A percentile compares a stretch with the other conserved stretches of the same genome.
Conservation (phyloP, 257 asterid species). For the Hygrophila difformis region DNA sequence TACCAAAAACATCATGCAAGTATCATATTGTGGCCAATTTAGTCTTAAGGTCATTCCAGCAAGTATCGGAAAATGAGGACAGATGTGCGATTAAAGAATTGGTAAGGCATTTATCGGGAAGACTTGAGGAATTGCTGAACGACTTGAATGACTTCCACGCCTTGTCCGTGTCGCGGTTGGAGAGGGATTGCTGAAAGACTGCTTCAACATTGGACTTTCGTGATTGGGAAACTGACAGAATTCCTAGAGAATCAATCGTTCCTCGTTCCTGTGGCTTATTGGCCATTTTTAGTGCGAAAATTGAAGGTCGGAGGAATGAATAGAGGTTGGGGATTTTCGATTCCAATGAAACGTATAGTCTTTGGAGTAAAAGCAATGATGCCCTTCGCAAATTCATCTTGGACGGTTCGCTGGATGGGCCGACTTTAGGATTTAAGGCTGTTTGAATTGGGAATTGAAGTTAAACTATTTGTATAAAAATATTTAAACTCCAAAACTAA, state of each 20-base stretch:
- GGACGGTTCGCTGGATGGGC: too few relatives aligned
- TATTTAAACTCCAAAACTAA: too few relatives aligned
- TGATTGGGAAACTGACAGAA: slow-evolving; percentile 30
- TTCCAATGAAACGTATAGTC: slow-evolving; percentile 49
- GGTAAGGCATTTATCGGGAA: slow-evolving; percentile 65
- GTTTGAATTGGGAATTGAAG: too few relatives aligned
- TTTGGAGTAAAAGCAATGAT: slow-evolving; percentile 24
- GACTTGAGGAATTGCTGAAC: slow-evolving; percentile 41
- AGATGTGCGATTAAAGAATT: slow-evolving; percentile 63
- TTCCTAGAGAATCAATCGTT: slow-evolving; percentile 18
- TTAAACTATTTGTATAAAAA: too few relatives aligned
- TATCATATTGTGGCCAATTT: too few relatives aligned
- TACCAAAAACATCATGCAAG: too few relatives aligned
- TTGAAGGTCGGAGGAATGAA: slow-evolving; percentile 82
- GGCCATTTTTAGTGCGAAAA: slow-evolving; percentile 38
- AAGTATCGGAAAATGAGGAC: slow-evolving; percentile 48
- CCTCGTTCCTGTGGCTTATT: slow-evolving; percentile 20
- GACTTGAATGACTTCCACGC: slow-evolving; percentile 96
- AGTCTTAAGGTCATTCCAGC: too few relatives aligned
- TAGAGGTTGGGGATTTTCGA: slow-evolving; percentile 54
- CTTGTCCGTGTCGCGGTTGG: slow-evolving; percentile 53
- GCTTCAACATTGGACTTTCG: slow-evolving; percentile 46
- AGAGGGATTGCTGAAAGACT: slow-evolving; percentile 41
- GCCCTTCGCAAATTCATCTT: slow-evolving; percentile 67
- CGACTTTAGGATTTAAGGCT: too few relatives aligned